Conservation (phyloP, 73 alveolate genomes). For the Tetrahymena thermophila region DNA sequence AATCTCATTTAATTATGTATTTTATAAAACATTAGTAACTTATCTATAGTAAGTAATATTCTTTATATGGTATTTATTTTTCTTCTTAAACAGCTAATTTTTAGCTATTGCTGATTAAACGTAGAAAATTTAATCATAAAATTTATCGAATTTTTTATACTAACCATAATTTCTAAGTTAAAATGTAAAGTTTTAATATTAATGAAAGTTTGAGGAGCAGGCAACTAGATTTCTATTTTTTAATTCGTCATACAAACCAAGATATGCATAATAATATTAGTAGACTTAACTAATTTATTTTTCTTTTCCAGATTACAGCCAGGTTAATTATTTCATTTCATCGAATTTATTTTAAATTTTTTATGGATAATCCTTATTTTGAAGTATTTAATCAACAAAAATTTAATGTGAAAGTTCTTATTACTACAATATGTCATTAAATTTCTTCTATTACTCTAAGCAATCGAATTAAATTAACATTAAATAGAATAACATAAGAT, state of each 20-base stretch:
- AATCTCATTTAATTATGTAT: too few relatives aligned
- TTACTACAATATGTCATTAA: background rate
- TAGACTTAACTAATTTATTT: too few relatives aligned
- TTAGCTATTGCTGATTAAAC: too few relatives aligned
- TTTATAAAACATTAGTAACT: too few relatives aligned
- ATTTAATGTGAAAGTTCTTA: background rate
- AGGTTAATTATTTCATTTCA: background rate
- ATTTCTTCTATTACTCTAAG: background rate
- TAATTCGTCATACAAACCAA: background rate
- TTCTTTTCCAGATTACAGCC: background rate
- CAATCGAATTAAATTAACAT: background rate
- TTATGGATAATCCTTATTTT: background rate
- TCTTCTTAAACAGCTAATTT: too few relatives aligned
- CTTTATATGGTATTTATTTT: too few relatives aligned
- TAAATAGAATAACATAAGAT: background rate
- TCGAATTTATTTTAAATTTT: background rate
- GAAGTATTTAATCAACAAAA: background rate
- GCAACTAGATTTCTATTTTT: background rate
- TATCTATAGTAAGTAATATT: too few relatives aligned
- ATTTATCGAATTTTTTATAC: too few relatives aligned
- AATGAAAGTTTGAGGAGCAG: background rate
- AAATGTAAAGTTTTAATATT: background rate
- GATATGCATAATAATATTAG: background rate
- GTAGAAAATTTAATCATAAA: too few relatives aligned
- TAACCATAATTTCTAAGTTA: too few relatives aligned